Base-by-base conservation (phyloP, 176 grass and related monocot species). In the Microstegium vimineum region DNA sequence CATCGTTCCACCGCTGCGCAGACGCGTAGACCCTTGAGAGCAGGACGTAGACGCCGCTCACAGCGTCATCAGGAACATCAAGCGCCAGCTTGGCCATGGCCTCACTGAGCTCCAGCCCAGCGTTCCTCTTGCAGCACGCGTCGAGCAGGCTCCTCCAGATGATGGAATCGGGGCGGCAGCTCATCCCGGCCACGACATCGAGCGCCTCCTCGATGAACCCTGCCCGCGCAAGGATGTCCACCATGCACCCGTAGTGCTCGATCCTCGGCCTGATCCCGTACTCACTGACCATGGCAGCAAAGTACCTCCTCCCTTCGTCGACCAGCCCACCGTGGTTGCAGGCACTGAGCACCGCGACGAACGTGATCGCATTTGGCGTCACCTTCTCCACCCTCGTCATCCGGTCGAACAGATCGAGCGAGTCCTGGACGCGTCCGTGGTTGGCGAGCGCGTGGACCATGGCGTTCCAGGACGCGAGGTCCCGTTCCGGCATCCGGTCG, bases 211-310 rank as follows among this genome's bases (percentile, higher is more conserved):
- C 81, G 14, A 97, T 87, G 83, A 79, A 82, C 7, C 95, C 95
- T 14, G 90, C 90, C 6, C 95, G 86, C 17, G 92, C 95, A 9
- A 97, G 76, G 78, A 97, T 88, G 84, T 93, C 92, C 8, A 94
- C 88, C 89, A 94, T 93, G 88, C 95, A 93, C 31, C 95, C 88
- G 7, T 98, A 93, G 87, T 93, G 92, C 82, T 94, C 95, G 16
- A 97, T 91, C 64, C 86, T 83, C 0, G 86, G 92, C 61, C 74
- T 74, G 66, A 94, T 94, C 26, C 75, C 35, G 31, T 85, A 87
- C 41, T 87, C 51, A 2, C 17, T 37, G 10, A 76, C 66, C 94
- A 97, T 94, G 17, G 70, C 79, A 4, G 92, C 30, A 5, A 97
- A 97, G 75, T 94, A 81, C 26, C 69, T 81, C 46, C 82, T 75